Evolutionary conservation across 192 early-diverging fungal species (phyloP).

Genomic region (Piromyces finnis): DNA sequence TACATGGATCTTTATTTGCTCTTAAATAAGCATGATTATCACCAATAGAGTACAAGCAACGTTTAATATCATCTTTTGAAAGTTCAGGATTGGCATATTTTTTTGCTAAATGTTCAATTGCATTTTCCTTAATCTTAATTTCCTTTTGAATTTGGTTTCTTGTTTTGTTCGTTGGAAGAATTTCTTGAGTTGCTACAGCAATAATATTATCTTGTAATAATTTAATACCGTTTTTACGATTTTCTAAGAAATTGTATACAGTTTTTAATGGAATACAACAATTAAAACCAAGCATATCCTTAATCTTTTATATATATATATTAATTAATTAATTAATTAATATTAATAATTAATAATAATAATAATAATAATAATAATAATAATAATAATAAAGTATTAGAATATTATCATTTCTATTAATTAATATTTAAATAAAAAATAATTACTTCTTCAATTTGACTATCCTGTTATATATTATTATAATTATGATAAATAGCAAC

Average conservation of each 20-base stretch:
- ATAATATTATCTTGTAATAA: slow-evolving; percentile 72
- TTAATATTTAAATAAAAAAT: background rate
- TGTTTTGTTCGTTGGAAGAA: slow-evolving; percentile 13
- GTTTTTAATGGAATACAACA: slow-evolving; percentile 78
- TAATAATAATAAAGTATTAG: too few species aligned
- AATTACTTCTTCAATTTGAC: background rate
- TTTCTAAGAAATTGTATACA: slow-evolving; percentile 59
- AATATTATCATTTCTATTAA: too few species aligned
- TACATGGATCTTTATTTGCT: slow-evolving; percentile 81
- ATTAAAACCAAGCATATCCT: slow-evolving; percentile 60
- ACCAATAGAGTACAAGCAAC: slow-evolving; percentile 89
- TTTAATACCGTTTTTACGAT: slow-evolving; percentile 28
- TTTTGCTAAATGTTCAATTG: slow-evolving; percentile 67
- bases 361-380: too few species aligned
- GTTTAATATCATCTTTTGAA: slow-evolving; percentile 47
- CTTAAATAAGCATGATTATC: slow-evolving; percentile 92
- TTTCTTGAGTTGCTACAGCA: slow-evolving; percentile 40
- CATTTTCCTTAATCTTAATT: slow-evolving; percentile 76
- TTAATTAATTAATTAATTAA: too few species aligned
- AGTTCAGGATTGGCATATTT: slow-evolving; percentile 47
- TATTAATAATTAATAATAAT: too few species aligned
- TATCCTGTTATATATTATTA: background rate
- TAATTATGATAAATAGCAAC: too few species aligned
- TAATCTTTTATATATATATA: slow-evolving; percentile 23
- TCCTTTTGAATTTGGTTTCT: slow-evolving; percentile 51